phyloP scores from a whole-genome alignment of 139 green algal genomes.

The Zygnema cylindricum region DNA sequence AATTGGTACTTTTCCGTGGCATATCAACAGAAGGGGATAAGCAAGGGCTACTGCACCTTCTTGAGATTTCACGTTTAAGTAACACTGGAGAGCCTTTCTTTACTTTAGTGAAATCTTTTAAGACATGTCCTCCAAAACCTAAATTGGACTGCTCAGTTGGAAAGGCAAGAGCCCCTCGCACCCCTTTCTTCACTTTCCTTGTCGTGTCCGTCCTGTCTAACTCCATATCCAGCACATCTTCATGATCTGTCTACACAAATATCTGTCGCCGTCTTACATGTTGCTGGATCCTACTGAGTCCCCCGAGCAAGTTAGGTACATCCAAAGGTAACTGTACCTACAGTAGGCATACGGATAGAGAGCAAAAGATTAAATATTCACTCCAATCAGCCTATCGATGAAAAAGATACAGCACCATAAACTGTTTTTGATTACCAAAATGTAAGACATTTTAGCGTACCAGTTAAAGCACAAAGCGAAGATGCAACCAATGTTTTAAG shows the following conservation, averaged over 20 bases:
- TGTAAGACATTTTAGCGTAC: neutral
- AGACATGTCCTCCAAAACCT: constrained; percentile 33
- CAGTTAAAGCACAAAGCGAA: neutral
- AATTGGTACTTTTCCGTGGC: no score
- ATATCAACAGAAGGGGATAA: neutral
- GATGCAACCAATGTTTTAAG: neutral
- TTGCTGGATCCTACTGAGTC: neutral
- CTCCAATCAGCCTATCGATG: neutral
- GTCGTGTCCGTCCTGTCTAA: constrained; percentile 42
- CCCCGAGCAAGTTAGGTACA: neutral
- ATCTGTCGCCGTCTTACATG: constrained; percentile 33
- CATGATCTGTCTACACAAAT: constrained; percentile 58
- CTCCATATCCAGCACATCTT: constrained; percentile 38
- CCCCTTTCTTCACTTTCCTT: constrained; percentile 34
- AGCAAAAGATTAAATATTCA: neutral
- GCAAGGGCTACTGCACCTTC: constrained; percentile 38
- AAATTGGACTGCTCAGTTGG: constrained; percentile 46
- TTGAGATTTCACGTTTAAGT: constrained; percentile 11
- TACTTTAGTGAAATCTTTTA: constrained; percentile 36
- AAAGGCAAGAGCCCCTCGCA: constrained; percentile 35
- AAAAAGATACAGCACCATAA: neutral
- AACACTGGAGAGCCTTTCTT: neutral
- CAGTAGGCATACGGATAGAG: neutral
- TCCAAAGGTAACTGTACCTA: neutral
- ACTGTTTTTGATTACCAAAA: neutral